phyloP scores from a whole-genome alignment of 2,329 filamentous ascomycete species.

The Colletotrichum costaricense region DNA sequence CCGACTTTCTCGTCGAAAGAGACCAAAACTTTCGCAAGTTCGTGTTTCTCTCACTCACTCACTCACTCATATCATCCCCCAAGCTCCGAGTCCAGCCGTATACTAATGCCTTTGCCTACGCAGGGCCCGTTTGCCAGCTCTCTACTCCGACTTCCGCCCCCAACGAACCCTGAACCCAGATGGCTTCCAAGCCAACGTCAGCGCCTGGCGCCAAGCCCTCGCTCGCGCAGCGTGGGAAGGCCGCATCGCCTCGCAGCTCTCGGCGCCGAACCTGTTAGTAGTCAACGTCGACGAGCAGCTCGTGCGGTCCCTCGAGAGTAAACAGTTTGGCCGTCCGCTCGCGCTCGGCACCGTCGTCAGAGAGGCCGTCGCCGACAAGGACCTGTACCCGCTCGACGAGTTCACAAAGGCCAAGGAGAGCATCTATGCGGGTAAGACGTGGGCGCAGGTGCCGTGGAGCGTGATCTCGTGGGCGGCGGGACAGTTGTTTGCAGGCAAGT shows the following conservation, averaged over 20 bases:
- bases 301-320: conserved; percentile 76
- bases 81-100: conserved; percentile 14
- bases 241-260: conserved; percentile 52
- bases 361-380: conserved; percentile 77
- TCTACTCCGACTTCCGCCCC: conserved; percentile 87
- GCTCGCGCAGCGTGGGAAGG: conserved; percentile 76
- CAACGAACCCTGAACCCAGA: conserved; percentile 85
- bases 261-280: conserved; percentile 59
- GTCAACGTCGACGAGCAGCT: conserved; percentile 72
- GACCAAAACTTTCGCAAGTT: conserved; percentile 72
- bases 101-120: conserved; percentile 26
- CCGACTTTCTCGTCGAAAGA: conserved; percentile 72
- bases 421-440: conserved; percentile 74
- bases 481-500: conserved; percentile 65
- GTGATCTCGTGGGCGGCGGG: conserved; percentile 81
- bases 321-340: conserved; percentile 83
- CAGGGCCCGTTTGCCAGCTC: conserved; percentile 82
- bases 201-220: conserved; percentile 82
- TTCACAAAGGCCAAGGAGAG: conserved; percentile 76
- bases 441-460: conserved; percentile 76
- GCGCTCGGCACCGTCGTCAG: conserved; percentile 81
- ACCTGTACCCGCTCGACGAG: conserved; percentile 76
- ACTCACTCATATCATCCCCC: too few relatives aligned
- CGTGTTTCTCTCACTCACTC: conserved; percentile 7
- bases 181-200: conserved; percentile 83